Conservation (phyloP, 129 eudicot genomes). For the Flaveria ramosissima region DNA sequence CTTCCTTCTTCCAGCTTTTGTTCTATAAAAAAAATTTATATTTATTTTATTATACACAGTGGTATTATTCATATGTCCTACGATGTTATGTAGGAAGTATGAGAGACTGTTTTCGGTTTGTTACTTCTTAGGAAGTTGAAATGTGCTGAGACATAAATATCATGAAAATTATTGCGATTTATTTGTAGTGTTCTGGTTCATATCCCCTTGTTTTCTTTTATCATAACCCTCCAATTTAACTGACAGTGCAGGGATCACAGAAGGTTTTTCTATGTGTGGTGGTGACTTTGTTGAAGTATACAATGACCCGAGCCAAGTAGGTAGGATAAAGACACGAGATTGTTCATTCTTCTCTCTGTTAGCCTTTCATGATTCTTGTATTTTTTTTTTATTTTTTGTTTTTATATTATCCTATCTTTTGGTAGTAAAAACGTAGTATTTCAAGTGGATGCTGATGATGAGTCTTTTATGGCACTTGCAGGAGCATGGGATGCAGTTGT, state of each 20-base stretch:
- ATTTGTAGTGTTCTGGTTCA: too few species aligned
- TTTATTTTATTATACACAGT: too few species aligned
- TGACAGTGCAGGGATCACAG: conserved; percentile 96
- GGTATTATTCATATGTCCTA: too few species aligned
- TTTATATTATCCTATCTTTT: background rate
- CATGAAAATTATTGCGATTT: background rate
- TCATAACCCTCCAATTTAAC: background rate
- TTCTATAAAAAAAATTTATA: too few species aligned
- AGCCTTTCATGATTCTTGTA: background rate
- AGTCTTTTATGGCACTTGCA: conserved; percentile 37
- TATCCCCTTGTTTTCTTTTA: background rate
- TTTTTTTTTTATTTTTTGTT: background rate
- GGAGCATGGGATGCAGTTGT: conserved; percentile 97
- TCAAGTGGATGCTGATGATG: conserved; percentile 8
- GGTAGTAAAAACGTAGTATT: background rate
- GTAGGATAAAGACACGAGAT: conserved; percentile 41
- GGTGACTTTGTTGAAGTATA: conserved; percentile 98
- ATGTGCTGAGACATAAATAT: conserved; percentile 1
- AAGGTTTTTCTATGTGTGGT: conserved; percentile 98
- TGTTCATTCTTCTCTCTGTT: background rate
- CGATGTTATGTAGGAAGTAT: background rate
- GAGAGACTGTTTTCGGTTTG: background rate
- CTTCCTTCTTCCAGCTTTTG: too few species aligned
- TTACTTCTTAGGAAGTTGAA: background rate
- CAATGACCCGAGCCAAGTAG: conserved; percentile 82